A percentile compares a stretch with the other conserved stretches of the same genome.
These are phyloP conservation scores for Xerocomus brunneocitrinus DNA, from an alignment of 768 basidiomycete genomes.

Conservation along the genomic window DNA sequence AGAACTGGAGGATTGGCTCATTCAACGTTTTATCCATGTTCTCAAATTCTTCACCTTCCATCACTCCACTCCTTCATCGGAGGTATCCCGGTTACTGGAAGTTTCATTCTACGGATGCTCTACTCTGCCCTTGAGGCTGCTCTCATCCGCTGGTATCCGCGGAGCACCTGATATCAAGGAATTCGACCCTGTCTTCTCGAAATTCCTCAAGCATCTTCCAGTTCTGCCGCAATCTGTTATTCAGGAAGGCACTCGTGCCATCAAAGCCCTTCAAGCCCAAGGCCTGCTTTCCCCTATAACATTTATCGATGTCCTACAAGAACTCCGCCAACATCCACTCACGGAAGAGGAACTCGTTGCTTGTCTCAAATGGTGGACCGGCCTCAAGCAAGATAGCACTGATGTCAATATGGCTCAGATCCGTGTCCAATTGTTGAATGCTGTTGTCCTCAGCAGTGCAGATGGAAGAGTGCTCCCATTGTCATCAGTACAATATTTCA, in stretches of 20 bases:
- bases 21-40: conserved; percentile 65
- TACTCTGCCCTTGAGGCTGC: conserved; percentile 53
- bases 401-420: conserved; percentile 38
- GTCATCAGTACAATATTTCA: conserved; percentile 62
- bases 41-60: conserved; percentile 89
- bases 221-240: conserved; percentile 62
- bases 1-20: conserved; percentile 49
- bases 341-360: conserved; percentile 68
- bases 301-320: conserved; percentile 77
- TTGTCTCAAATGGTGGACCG: conserved; percentile 85
- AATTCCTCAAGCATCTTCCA: conserved; percentile 76
- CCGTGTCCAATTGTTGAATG: conserved; percentile 62
- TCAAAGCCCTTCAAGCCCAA: conserved; percentile 55
- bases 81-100: conserved; percentile 70
- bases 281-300: conserved; percentile 69
- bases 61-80: conserved; percentile 78
- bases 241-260: conserved; percentile 51
- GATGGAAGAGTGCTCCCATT: conserved; percentile 63
- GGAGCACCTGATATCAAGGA: conserved; percentile 64
- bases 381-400: conserved; percentile 35
- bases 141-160: conserved; percentile 71
- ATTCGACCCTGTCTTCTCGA: conserved; percentile 63
- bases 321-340: conserved; percentile 69
- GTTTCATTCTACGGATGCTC: conserved; percentile 73
- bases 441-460: conserved; percentile 52